Conservation (phyloP, 2,329 filamentous ascomycete species). For the Monascus ruber region DNA sequence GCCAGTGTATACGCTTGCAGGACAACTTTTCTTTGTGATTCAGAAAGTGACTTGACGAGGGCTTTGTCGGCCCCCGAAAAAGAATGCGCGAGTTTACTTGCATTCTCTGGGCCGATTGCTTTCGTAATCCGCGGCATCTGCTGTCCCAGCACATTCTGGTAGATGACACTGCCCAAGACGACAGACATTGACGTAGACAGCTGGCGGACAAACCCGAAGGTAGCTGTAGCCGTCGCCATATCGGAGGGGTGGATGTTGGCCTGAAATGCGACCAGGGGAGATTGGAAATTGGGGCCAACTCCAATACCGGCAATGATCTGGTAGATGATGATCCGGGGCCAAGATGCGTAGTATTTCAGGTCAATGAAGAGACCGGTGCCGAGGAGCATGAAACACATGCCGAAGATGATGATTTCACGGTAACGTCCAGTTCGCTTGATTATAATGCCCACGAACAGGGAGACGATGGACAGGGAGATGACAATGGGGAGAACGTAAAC, state of each 20-base stretch:
- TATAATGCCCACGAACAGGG: constrained; percentile 52
- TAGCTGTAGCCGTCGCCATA: constrained; percentile 52
- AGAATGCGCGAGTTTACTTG: constrained; percentile 13
- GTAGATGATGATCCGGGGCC: constrained; percentile 40
- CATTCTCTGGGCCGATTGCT: constrained; percentile 19
- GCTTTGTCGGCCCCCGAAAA: constrained; percentile 25
- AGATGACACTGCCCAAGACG: constrained; percentile 45
- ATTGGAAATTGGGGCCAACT: constrained; percentile 52
- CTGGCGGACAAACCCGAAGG: constrained; percentile 50
- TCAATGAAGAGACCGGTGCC: constrained; percentile 57
- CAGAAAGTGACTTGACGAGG: constrained; percentile 22
- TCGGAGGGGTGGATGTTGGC: constrained; percentile 48
- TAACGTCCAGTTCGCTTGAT: constrained; percentile 64
- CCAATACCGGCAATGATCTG: constrained; percentile 52
- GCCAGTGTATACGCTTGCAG: constrained; percentile 31
- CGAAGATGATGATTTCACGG: constrained; percentile 47
- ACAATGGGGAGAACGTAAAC: constrained; percentile 64
- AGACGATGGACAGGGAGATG: constrained; percentile 53
- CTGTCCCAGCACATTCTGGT: constrained; percentile 26
- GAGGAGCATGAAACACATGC: constrained; percentile 49
- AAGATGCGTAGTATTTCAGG: constrained; percentile 42
- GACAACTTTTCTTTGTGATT: constrained; percentile 25
- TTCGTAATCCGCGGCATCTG: constrained; percentile 17
- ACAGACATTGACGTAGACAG: constrained; percentile 47
- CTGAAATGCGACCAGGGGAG: constrained; percentile 54